A percentile compares a stretch with the other conserved stretches of the same genome.
Conservation (phyloP, 2,329 filamentous ascomycete species). For the Pyrenophora seminiperda region DNA sequence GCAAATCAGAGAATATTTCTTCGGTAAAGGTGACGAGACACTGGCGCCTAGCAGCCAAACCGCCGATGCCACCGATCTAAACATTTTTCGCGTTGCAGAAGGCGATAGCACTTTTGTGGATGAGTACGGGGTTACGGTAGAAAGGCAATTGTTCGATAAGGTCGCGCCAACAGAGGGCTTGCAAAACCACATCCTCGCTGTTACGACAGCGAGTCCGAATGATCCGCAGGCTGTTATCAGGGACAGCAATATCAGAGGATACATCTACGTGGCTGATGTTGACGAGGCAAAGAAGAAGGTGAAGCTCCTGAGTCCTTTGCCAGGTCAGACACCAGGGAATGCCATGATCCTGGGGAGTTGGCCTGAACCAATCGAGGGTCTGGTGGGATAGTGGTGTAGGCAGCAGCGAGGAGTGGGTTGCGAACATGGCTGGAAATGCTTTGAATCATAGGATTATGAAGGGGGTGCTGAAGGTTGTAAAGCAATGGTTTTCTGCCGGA, state of each 20-base stretch:
- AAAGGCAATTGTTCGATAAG: slow-evolving; percentile 61
- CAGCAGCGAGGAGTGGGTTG: not conserved
- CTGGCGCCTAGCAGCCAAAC: slow-evolving; percentile 87
- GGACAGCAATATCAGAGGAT: slow-evolving; percentile 85
- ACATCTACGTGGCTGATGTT: slow-evolving; percentile 89
- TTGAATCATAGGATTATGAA: too few relatives aligned
- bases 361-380: slow-evolving; percentile 82
- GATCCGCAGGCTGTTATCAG: slow-evolving; percentile 75
- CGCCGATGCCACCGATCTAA: slow-evolving; percentile 74
- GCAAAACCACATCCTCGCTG: slow-evolving; percentile 80
- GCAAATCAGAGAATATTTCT: slow-evolving; percentile 91
- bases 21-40: slow-evolving; percentile 72
- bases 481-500: too few relatives aligned
- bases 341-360: slow-evolving; percentile 84
- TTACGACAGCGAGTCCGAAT: slow-evolving; percentile 75
- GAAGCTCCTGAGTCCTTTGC: slow-evolving; percentile 81
- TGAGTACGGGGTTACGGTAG: slow-evolving; percentile 22
- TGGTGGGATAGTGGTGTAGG: slow-evolving; percentile 55
- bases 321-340: slow-evolving; percentile 76
- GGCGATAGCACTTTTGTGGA: slow-evolving; percentile 51
- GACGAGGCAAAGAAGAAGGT: slow-evolving; percentile 83
- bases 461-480: too few relatives aligned
- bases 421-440: not conserved
- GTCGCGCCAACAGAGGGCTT: slow-evolving; percentile 70
- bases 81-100: slow-evolving; percentile 72